Base-by-base conservation (phyloP, 192 early-diverging fungal species). In the Backusella australiensis region DNA sequence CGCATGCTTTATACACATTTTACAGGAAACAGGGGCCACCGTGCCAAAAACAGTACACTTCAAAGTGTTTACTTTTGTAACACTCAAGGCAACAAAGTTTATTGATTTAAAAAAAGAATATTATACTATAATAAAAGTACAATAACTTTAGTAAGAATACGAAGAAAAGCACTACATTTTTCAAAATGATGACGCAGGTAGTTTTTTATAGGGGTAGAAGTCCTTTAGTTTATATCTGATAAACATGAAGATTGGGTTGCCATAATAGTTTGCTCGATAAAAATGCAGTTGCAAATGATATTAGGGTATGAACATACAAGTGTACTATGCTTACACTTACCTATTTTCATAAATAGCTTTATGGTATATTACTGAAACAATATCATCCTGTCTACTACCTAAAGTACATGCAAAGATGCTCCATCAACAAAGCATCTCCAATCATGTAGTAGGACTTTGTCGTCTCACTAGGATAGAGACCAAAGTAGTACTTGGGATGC, bases 391-490 rank as follows among this genome's bases (percentile, higher is more conserved):
- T 35, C 65, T 67, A 67, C 65, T 67, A 67, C 65, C 65, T 35
- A 35, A 67, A 67, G 17, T 67, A 67, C 65, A 67, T 35, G 34
- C 65, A 67, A 67, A 67, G 65, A 67, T 67, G 34, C 32, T 67
- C 29, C 0, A 34, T 34, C 32, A 67, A 67, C 65, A 67, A 35
- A 15, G 29, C 32, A 67, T 36, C 65, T 67, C 65, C 65, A 67
- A 67, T 67, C 65, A 67, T 67, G 34, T 67, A 67, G 65, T 67
- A 6, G 65, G 65, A 35, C 36, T 67, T 67, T 67, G 65, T 67
- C 65, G 65, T 34, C 65, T 35, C 65, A 67, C 5, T 67, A 67
- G 65, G 65, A 67, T 67, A 67, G 34, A 35, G 65, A 67, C 34
- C 32, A 29, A 67, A 67, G 65, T 34, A 67, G 65, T 66, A 67